Evolutionary conservation across 768 basidiomycete species (phyloP), one percentile per base, ranked within the genome.

Genomic region (Lentinula aciculospora): DNA sequence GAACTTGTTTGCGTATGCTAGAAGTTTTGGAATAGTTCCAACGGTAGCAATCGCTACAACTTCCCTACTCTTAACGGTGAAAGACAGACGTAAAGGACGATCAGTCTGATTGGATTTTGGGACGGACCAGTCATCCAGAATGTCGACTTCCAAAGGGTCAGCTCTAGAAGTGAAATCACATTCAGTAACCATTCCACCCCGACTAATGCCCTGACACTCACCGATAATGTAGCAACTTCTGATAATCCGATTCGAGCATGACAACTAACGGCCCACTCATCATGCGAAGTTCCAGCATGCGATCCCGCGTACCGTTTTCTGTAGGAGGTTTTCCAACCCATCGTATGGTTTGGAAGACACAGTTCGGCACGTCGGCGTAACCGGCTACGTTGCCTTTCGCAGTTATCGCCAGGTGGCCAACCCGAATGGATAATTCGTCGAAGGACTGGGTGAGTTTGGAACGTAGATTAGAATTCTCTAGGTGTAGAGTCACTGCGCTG

Each of bases 111-210:
- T 61, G 45, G 68, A 62, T 17, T 75, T 74, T 42, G 78, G 74
- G 44, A 71, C 71, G 3, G 86, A 82, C 93, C 93, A 95, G 66
- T 95, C 90, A 62, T 95, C 93, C 62, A 76, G 83, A 53, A 93
- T 83, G 55, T 81, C 81, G 47, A 93, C 77, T 62, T 82, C 76
- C 32, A 94, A 69, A 1, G 93, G 93, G 64, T 93, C 88, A 28
- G 90, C 87, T 23, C 91, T 92, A 59, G 23, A 53, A 55, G 49
- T 23, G 9, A 50, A 44, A 53, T 21, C 46, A 50, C 58, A 45
- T 21, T 59, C 29, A 23, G 50, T 39, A 31, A 59, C 21, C 21
- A 3, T 51, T 12, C 44, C 19, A 29, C 27, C 36, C 23, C 28
- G 44, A 54, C 19, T 28, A 53, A 47, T 27, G 31, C 29, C n/a